These are phyloP conservation scores for Russula sp. DNA, from an alignment of 768 basidiomycete species.

Conservation along the genomic window DNA sequence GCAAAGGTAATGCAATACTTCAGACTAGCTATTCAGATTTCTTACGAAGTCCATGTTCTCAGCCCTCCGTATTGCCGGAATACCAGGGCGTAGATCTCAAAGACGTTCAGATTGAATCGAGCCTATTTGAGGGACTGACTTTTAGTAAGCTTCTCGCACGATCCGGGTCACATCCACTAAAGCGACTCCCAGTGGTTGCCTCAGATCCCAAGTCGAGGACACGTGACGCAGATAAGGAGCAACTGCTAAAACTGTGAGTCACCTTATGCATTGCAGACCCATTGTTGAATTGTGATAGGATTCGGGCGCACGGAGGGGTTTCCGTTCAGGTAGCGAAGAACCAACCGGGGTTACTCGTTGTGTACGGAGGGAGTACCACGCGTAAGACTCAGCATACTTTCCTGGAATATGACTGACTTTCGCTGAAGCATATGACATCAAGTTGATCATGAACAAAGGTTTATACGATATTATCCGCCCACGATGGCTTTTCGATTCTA, in stretches of 20 bases:
- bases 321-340: slow-evolving; percentile 59
- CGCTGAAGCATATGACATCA: slow-evolving; percentile 65
- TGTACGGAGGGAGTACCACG: slow-evolving; percentile 67
- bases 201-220: slow-evolving; percentile 70
- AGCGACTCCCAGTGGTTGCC: slow-evolving; percentile 54
- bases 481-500: slow-evolving; percentile 77
- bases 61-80: slow-evolving; percentile 62
- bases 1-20: slow-evolving; percentile 42
- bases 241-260: slow-evolving; percentile 63
- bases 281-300: slow-evolving; percentile 42
- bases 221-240: slow-evolving; percentile 64
- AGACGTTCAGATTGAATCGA: slow-evolving; percentile 55
- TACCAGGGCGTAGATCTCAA: slow-evolving; percentile 64
- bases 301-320: slow-evolving; percentile 66
- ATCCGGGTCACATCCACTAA: background rate
- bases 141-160: slow-evolving; percentile 59
- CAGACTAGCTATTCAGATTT: too few species aligned
- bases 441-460: slow-evolving; percentile 66
- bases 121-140: slow-evolving; percentile 69
- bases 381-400: slow-evolving; percentile 45
- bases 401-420: background rate
- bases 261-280: slow-evolving; percentile 6
- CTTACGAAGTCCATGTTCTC: background rate
- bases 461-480: slow-evolving; percentile 73
- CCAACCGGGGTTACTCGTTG: slow-evolving; percentile 51